Evolutionary conservation across 805 yeast genomes (phyloP).

Genomic region (Zygoascus biomembranicola): DNA sequence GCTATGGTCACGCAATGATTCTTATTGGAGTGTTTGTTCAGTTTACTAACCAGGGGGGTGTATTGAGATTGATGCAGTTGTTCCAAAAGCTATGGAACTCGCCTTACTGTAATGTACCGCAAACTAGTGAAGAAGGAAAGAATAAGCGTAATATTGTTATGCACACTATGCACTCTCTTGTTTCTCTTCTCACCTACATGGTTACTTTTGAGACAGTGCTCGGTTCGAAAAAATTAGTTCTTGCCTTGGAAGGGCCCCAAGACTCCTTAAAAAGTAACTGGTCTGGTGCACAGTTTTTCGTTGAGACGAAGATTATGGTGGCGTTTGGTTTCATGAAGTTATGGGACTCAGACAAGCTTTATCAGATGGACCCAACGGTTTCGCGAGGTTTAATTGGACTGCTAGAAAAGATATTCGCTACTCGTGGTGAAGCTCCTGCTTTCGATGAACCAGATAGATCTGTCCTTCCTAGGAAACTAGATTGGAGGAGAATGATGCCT

Average conservation of each 20-base stretch:
- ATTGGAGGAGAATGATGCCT: slow-evolving; percentile 19
- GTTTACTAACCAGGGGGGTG: slow-evolving; percentile 25
- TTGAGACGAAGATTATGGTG: slow-evolving; percentile 23
- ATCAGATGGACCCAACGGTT: slow-evolving; percentile 11
- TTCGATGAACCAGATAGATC: slow-evolving; percentile 4
- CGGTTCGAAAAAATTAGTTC: slow-evolving; percentile 21
- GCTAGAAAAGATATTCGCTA: slow-evolving; percentile 13
- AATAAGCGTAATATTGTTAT: slow-evolving; percentile 4
- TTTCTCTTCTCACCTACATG: slow-evolving; percentile 18
- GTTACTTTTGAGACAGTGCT: slow-evolving; percentile 21
- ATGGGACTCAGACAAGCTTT: slow-evolving; percentile 13
- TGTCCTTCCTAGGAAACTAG: slow-evolving; percentile 15
- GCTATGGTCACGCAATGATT: slow-evolving; percentile 5
- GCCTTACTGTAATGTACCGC: slow-evolving; percentile 1
- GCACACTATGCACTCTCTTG: slow-evolving; percentile 13
- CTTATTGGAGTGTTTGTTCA: slow-evolving; percentile 20
- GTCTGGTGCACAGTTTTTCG: slow-evolving; percentile 23
- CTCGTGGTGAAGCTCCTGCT: slow-evolving; percentile 12
- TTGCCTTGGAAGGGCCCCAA: slow-evolving; percentile 14
- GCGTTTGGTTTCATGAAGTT: slow-evolving; percentile 11
- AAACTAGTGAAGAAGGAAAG: slow-evolving; percentile 3
- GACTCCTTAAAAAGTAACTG: slow-evolving; percentile 20
- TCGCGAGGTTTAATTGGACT: slow-evolving; percentile 11
- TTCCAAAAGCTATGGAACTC: slow-evolving; percentile 16
- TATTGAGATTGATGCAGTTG: slow-evolving; percentile 18